Conservation (phyloP, 2,329 filamentous ascomycete genomes). For the Aureobasidium sp. region DNA sequence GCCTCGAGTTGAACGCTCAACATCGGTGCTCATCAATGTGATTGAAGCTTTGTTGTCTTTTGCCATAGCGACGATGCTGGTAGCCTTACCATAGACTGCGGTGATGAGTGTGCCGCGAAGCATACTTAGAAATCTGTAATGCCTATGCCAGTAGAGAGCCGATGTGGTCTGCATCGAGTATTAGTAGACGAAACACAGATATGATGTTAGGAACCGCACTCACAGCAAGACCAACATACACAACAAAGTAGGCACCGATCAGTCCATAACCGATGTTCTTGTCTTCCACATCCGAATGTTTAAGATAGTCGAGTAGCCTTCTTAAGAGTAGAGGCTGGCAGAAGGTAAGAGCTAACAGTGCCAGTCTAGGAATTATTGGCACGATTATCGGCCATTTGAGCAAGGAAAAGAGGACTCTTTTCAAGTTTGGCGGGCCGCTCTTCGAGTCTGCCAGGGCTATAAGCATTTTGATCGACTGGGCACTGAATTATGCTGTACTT, state of each 20-base stretch:
- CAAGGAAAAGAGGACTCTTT: not conserved
- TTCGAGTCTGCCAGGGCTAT: not conserved
- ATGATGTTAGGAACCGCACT: not conserved
- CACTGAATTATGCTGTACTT: not conserved
- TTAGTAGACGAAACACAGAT: not conserved
- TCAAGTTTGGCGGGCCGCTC: not conserved
- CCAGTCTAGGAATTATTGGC: slow-evolving; percentile 21
- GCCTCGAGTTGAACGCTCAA: slow-evolving; percentile 1
- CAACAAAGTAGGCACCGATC: slow-evolving; percentile 28
- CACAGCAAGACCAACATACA: slow-evolving; percentile 26
- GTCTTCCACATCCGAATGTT: not conserved
- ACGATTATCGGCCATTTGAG: slow-evolving; percentile 23
- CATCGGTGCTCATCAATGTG: slow-evolving; percentile 13
- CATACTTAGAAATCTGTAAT: slow-evolving; percentile 7
- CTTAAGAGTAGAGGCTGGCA: slow-evolving; percentile 13
- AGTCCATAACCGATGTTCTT: slow-evolving; percentile 23
- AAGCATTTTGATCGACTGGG: not conserved
- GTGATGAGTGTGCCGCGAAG: slow-evolving; percentile 12
- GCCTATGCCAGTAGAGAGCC: slow-evolving; percentile 12
- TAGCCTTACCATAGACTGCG: slow-evolving; percentile 8
- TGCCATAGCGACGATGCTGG: not conserved
- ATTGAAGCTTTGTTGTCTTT: slow-evolving; percentile 1
- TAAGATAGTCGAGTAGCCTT: slow-evolving; percentile 10
- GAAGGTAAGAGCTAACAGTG: slow-evolving; percentile 12
- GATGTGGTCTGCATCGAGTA: not conserved